phyloP scores from a whole-genome alignment of 176 grass and related monocot genomes.

The Typha latifolia region DNA sequence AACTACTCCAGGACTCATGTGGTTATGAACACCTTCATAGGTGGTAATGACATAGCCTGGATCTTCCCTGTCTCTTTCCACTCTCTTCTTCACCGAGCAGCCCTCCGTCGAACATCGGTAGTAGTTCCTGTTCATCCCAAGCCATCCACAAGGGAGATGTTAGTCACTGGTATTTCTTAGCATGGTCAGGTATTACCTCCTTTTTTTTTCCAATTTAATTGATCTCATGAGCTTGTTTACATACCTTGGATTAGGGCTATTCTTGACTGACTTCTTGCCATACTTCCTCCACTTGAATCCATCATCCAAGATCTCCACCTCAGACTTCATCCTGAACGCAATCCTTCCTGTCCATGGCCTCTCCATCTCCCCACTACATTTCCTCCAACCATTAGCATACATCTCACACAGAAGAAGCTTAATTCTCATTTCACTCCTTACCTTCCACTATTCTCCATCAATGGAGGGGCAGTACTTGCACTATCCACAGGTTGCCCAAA shows the following conservation, averaged over 20 bases:
- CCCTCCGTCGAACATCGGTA: constrained; percentile 84
- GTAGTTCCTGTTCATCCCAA: constrained; percentile 50
- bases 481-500: no score
- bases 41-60: constrained; percentile 64
- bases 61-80: constrained; percentile 72
- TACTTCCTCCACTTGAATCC: constrained; percentile 98
- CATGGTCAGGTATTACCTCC: no score
- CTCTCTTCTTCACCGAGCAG: constrained; percentile 89
- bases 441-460: background rate
- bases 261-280: constrained; percentile 94
- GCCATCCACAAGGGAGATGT: no score
- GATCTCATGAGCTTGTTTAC: no score
- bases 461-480: background rate
- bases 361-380: constrained; percentile 4
- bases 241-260: constrained; percentile 93
- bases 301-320: constrained; percentile 68
- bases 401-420: no score
- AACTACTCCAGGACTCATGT: constrained; percentile 40
- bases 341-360: constrained; percentile 51
- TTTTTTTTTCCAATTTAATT: no score
- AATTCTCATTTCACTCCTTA: background rate
- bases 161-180: no score
- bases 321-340: constrained; percentile 79
- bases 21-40: constrained; percentile 88
- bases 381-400: no score